Conservation (phyloP, 192 early-diverging fungal species). For the Lunasporangiospora selenospora region DNA sequence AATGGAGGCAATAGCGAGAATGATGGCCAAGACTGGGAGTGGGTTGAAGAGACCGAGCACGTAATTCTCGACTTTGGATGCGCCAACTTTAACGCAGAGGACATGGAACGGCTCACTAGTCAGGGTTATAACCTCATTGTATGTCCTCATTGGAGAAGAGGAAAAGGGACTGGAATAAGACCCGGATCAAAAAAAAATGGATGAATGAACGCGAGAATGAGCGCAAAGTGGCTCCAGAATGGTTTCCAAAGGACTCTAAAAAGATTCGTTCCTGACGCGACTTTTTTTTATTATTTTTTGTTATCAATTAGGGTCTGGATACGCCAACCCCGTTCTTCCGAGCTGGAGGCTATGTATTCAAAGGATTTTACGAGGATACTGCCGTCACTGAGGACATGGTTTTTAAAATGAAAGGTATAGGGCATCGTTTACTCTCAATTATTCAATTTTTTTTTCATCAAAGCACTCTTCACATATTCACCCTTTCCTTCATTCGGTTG, state of each 20-base stretch:
- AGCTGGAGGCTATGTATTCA: constrained; percentile 11
- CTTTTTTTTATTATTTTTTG: not conserved
- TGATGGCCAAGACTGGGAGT: constrained; percentile 39
- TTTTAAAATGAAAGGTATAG: constrained; percentile 40
- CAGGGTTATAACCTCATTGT: constrained; percentile 27
- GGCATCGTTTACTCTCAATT: not conserved
- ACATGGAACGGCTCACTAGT: constrained; percentile 10
- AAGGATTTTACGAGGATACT: constrained; percentile 34
- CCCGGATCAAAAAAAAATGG: not conserved
- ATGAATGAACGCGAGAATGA: too few relatives aligned
- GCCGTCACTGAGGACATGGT: constrained; percentile 37
- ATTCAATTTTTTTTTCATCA: not conserved
- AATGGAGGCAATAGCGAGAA: not conserved
- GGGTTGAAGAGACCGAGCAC: constrained; percentile 45
- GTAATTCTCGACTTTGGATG: constrained; percentile 38
- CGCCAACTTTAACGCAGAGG: constrained; percentile 4
- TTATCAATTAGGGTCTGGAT: constrained; percentile 20
- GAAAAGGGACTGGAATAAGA: too few relatives aligned
- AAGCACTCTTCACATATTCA: not conserved
- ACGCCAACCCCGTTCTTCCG: constrained; percentile 29
- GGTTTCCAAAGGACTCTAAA: too few relatives aligned
- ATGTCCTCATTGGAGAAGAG: too few relatives aligned
- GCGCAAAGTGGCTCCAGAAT: too few relatives aligned
- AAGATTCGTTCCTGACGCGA: not conserved
- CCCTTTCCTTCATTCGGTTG: not conserved